Base-by-base conservation (phyloP, 2,329 filamentous ascomycete species). In the Fusarium chuoi region DNA sequence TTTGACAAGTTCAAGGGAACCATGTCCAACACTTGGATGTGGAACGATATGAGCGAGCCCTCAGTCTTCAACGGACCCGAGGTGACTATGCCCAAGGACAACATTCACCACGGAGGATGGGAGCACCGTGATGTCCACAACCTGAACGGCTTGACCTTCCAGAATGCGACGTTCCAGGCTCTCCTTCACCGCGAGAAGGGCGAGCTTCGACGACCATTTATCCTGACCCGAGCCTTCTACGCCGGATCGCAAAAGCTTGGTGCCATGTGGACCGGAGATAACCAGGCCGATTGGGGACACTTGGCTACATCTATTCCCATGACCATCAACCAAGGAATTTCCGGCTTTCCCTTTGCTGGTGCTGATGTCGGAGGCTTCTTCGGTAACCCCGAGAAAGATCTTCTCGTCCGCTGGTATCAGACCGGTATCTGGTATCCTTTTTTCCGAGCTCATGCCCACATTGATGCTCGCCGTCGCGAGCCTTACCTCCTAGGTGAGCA, bases 31-130 rank as follows among this genome's bases (percentile, higher is more conserved):
- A 92, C 94, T 1, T 98, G 94, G 83, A 90, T 99, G 78, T 99
- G 96, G 96, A 99, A 99, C 82, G 96, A 99, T 82, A 99, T 99
- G 96, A 98, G 98, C 81, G 96, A 99, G 85, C 96, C 96, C 1
- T 98, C 96, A 0, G 96, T 99, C 4, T 99, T 99, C 87, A 98
- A 98, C 81, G 96, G 96, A 0, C 96, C 96, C 0, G 96, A 99
- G 83, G 97, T 95, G 7, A 98, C 96, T 10, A 98, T 98, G 95
- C 96, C 96, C 70, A 98, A 98, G 84, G 96, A 99, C 85, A 99
- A 99, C 81, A 84, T 99, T 36, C 96, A 99, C 81, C 85, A 93
- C 79, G 95, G 90, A 59, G 90, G 93, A 79, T 99, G 96, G 96
- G 96, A 99, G 83, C 96, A 99, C 81, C 93, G 96, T 72, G 96